phyloP scores from a whole-genome alignment of 768 basidiomycete genomes.

The Mycena albidolilacea region DNA sequence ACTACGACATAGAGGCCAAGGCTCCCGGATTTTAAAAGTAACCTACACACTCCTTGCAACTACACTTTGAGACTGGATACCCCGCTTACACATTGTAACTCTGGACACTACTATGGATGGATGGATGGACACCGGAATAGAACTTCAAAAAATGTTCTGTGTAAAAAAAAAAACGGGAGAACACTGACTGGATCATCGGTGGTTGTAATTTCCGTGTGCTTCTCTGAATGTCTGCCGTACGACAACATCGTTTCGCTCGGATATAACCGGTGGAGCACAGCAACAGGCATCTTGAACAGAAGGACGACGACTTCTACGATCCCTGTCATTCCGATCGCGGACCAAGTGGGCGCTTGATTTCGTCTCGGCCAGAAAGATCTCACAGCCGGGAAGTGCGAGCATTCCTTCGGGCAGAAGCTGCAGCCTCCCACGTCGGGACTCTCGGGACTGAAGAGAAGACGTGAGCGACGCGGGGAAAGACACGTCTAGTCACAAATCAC shows the following conservation, averaged over 20 bases:
- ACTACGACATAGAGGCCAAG: slow-evolving; percentile 52
- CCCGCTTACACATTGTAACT: not conserved
- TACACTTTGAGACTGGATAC: slow-evolving; percentile 18
- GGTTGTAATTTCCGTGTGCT: not conserved
- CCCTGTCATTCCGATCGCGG: slow-evolving; percentile 10
- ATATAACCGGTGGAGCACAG: not conserved
- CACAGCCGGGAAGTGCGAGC: no score
- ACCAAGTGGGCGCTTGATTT: slow-evolving; percentile 1
- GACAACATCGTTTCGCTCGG: not conserved
- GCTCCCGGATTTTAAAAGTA: slow-evolving; percentile 14
- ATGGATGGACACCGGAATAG: not conserved
- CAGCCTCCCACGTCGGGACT: no score
- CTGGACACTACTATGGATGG: not conserved
- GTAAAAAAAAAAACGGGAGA: not conserved
- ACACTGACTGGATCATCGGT: not conserved
- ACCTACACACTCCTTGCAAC: not conserved
- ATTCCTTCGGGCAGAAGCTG: no score
- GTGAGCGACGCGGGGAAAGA: no score
- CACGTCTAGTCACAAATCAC: no score
- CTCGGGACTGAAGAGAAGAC: no score
- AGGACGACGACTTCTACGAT: slow-evolving; percentile 8
- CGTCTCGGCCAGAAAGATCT: not conserved
- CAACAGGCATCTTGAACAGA: slow-evolving; percentile 24
- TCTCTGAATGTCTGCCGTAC: slow-evolving; percentile 8
- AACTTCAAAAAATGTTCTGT: not conserved